Evolutionary conservation across 2,329 filamentous ascomycete genomes (phyloP).

Genomic region (Cryphonectria naterciae): DNA sequence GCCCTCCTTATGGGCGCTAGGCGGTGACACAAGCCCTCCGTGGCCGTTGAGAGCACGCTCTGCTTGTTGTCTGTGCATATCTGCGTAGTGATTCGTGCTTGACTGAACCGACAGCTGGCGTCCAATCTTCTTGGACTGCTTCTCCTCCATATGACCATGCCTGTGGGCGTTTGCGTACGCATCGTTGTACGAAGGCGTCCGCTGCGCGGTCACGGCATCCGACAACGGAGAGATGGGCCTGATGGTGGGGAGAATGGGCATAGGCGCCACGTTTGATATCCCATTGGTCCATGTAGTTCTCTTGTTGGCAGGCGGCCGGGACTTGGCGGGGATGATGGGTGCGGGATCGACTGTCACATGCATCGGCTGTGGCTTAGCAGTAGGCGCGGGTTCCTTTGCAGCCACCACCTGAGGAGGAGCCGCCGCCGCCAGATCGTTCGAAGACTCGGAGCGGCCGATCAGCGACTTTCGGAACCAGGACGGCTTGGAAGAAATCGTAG

Average conservation of each 20-base stretch:
- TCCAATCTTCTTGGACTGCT: constrained; percentile 86
- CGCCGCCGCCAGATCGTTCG: constrained; percentile 59
- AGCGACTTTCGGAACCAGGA: constrained; percentile 98
- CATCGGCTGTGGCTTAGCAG: constrained; percentile 50
- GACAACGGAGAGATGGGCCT: constrained; percentile 95
- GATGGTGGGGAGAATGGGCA: constrained; percentile 94
- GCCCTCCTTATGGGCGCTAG: constrained; percentile 83
- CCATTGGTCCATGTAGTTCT: constrained; percentile 94
- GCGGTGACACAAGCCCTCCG: constrained; percentile 74
- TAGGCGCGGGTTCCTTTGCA: constrained; percentile 48
- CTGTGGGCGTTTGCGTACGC: constrained; percentile 47
- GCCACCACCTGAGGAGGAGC: constrained; percentile 39
- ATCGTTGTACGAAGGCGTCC: constrained; percentile 59
- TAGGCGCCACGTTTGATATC: constrained; percentile 78
- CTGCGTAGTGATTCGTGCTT: constrained; percentile 89
- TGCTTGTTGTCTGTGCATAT: constrained; percentile 86
- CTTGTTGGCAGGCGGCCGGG: constrained; percentile 67
- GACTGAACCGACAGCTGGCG: constrained; percentile 92
- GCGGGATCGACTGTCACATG: constrained; percentile 50
- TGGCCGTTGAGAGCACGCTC: constrained; percentile 88
- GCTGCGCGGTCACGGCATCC: constrained; percentile 86
- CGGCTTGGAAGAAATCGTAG: constrained; percentile 75
- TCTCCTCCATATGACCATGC: constrained; percentile 57
- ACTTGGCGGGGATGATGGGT: constrained; percentile 40
- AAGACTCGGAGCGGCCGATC: constrained; percentile 74